Evolutionary conservation across 164 flowering plant species (phyloP).

Genomic region (Liquidambar formosana): DNA sequence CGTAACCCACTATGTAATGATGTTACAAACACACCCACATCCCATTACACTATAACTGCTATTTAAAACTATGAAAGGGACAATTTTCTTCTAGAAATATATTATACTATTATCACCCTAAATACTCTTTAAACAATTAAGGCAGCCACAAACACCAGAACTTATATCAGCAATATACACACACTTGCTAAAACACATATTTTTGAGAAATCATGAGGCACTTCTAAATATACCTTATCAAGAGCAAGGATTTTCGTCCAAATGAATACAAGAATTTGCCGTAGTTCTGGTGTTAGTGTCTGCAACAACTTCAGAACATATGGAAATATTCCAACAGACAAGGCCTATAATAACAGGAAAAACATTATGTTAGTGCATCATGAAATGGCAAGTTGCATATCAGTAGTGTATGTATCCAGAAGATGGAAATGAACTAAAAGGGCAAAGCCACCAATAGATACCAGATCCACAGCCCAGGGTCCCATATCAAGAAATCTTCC

Average conservation of each 20-base stretch:
- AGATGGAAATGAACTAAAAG: background rate
- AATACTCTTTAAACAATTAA: too few relatives aligned
- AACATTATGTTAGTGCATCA: background rate
- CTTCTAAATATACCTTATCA: conserved; percentile 67
- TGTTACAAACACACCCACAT: too few relatives aligned
- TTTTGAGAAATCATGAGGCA: background rate
- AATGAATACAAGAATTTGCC: conserved; percentile 95
- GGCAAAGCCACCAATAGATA: conserved; percentile 23
- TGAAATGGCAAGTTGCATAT: background rate
- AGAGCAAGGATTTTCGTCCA: conserved; percentile 98
- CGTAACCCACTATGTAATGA: too few relatives aligned
- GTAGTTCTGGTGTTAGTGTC: conserved; percentile 83
- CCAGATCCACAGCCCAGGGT: conserved; percentile 99
- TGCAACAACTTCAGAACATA: conserved; percentile 90
- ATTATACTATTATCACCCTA: too few relatives aligned
- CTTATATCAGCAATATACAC: too few relatives aligned
- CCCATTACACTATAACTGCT: too few relatives aligned
- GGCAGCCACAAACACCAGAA: too few relatives aligned
- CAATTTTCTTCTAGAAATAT: too few relatives aligned
- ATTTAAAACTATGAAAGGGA: too few relatives aligned
- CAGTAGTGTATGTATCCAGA: background rate
- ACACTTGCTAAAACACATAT: background rate
- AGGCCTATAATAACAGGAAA: conserved; percentile 55
- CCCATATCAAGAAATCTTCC: conserved; percentile 98
- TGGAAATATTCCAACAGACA: conserved; percentile 98